Percentiles rank a stretch among this genome's conserved stretches.
phyloP scores from a whole-genome alignment of 768 basidiomycete genomes.

The Mycena belliarum region DNA sequence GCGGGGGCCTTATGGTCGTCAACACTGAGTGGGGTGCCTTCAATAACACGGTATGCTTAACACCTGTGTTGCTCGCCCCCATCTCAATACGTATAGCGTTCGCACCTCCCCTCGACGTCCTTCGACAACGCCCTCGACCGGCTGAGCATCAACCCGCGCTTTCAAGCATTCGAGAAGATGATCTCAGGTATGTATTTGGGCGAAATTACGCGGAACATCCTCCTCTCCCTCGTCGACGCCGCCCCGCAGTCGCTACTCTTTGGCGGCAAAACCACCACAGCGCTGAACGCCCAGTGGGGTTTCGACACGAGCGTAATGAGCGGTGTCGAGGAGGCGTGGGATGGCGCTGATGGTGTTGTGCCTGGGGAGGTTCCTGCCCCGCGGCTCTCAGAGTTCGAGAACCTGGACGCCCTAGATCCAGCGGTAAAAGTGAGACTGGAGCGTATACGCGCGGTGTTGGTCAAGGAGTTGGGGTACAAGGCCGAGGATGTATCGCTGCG shows the following conservation, averaged over 20 bases:
- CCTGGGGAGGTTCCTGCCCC: slow-evolving; percentile 32
- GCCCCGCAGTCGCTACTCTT: slow-evolving; percentile 75
- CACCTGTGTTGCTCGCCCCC: not conserved
- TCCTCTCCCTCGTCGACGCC: slow-evolving; percentile 81
- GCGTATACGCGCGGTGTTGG: slow-evolving; percentile 60
- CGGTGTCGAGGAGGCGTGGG: slow-evolving; percentile 77
- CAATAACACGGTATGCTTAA: slow-evolving; percentile 78
- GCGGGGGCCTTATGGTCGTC: slow-evolving; percentile 85
- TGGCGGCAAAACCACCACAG: slow-evolving; percentile 68
- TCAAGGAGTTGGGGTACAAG: slow-evolving; percentile 60
- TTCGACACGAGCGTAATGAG: slow-evolving; percentile 94
- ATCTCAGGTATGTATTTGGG: slow-evolving; percentile 99
- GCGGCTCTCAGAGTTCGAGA: slow-evolving; percentile 38
- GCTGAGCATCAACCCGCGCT: slow-evolving; percentile 88
- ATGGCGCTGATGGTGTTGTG: slow-evolving; percentile 35
- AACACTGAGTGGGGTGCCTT: slow-evolving; percentile 99
- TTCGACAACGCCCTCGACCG: slow-evolving; percentile 94
- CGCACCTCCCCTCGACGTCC: slow-evolving; percentile 81
- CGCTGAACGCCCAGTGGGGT: slow-evolving; percentile 89
- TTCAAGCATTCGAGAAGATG: slow-evolving; percentile 97
- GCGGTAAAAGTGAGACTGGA: slow-evolving; percentile 43
- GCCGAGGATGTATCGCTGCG: slow-evolving; percentile 54
- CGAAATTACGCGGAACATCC: slow-evolving; percentile 85
- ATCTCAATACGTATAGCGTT: slow-evolving; percentile 50
- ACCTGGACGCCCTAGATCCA: slow-evolving; percentile 29